Percentiles rank a stretch among this genome's conserved stretches.
phyloP scores from a whole-genome alignment of 1,284 basidiomycete species.

The Cronartium ribicola region DNA sequence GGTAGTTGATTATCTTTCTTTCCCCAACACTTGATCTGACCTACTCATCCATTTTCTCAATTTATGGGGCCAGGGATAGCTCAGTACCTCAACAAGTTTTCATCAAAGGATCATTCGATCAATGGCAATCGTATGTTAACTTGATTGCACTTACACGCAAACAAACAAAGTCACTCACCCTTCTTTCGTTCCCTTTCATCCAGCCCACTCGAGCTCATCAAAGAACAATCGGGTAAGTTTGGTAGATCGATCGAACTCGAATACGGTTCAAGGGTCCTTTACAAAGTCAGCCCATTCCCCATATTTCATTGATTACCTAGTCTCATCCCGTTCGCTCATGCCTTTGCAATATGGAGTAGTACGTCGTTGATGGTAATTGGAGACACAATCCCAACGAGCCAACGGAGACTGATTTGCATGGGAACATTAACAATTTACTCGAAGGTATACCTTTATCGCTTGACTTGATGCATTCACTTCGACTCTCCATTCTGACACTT shows the following conservation, averaged over 20 bases:
- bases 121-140: conserved; percentile 34
- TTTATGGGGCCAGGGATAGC: conserved; percentile 13
- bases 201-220: conserved; percentile 40
- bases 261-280: conserved; percentile 45
- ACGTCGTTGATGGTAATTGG: conserved; percentile 47
- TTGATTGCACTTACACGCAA: not conserved
- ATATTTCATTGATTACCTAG: too few relatives aligned
- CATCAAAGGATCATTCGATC: conserved; percentile 39
- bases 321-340: too few relatives aligned
- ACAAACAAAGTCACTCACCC: not conserved
- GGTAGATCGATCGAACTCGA: conserved; percentile 43
- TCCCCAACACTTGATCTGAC: not conserved
- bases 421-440: conserved; percentile 48
- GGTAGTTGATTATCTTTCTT: not conserved
- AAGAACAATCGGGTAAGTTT: conserved; percentile 45
- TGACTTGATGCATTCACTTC: not conserved
- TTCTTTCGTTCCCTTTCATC: not conserved
- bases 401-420: conserved; percentile 45
- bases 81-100: conserved; percentile 31
- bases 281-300: conserved; percentile 43
- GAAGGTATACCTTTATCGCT: conserved; percentile 39
- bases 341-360: conserved; percentile 38
- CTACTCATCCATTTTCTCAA: not conserved
- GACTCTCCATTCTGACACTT: not conserved
- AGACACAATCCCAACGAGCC: conserved; percentile 45